Evolutionary conservation across 768 basidiomycete species (phyloP), one percentile per base, ranked within the genome.

Genomic region (Hemileccinum impolitum): DNA sequence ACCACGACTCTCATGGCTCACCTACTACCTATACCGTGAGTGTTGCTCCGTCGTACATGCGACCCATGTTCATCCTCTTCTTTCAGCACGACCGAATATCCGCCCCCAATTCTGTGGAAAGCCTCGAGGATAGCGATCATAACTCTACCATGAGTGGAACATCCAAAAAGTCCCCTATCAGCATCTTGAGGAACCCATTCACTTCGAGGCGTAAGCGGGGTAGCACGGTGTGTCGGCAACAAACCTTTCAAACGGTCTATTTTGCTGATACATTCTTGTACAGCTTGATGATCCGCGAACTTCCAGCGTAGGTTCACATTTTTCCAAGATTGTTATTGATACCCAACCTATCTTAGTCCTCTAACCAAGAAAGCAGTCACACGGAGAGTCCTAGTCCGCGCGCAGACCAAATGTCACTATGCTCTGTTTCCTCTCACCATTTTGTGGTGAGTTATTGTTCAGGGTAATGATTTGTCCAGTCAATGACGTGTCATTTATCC

Each of bases 251-350:
- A 40, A 21, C 10, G 2, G 6, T 23, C 36, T 23, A 3, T 15
- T 14, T 21, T 0, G 1, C 36, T 48, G 39, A 51, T 30, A 2
- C 25, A 17, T 6, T 26, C n/a, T 39, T 30, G 26, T 11, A 6
- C 3, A 61, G 59, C n/a, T 18, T 14, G 26, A 40, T 23, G 40
- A 17, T n/a, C 19, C 35, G 3, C 49, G 4, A 18, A 28, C 39
- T 39, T 30, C 21, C 6, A 41, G 36, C 11, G 59, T 62, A 51
- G 18, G 53, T 41, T 31, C 23, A 6, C 14, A 12, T 41, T 5
- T 5, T 37, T 34, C 9, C 3, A 12, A 34, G 11, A 38, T 30
- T 15, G 3, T 31, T 14, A 18, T 13, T 3, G 1, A 38, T 18
- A 2, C n/a, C 30, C 6, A 8, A 10, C 35, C 39, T 43, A n/a